Evolutionary conservation across 1,284 basidiomycete species (phyloP), one percentile per base, ranked within the genome.

Genomic region (Entoloma clypeatum): DNA sequence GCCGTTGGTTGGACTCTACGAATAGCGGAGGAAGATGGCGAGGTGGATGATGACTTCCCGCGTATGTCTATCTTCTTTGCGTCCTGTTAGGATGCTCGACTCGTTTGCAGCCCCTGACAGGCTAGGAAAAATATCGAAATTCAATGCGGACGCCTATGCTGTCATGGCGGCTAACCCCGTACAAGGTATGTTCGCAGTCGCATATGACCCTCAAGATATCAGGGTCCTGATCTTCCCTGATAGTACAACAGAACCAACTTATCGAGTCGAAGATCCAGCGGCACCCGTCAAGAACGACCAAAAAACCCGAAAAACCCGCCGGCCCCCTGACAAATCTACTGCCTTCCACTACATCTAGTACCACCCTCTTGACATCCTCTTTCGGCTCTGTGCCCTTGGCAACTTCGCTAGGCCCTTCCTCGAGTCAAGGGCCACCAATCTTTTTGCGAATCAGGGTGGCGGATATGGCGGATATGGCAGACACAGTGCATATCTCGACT

Each of bases 31-130:
- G 91, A 94, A 38, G 93, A 98, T 61, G 96, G 96, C 11, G 92
- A 97, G 62, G 92, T 98, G 0, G 96, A 99, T 59, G 95, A 98
- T 60, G 96, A 99, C 63, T 99, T 95, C 57, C 95, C 96, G 21
- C 83, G 91, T 93, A 57, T 51, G 79, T 58, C 35, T 30, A 22
- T 14, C 9, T 3, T n/a, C 26, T 39, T 28, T 31, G 37, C 31
- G 14, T 36, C 26, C 43, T 18, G 8, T 28, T 31, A 14, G 17
- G 19, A 10, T 28, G 42, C 3, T 39, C 45, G 14, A 22, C 45
- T 29, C 18, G 9, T 22, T n/a, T 50, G n/a, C 51, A 92, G 93
- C 94, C 2, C 86, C 96, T 8, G 96, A 98, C 59, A 74, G 95
- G 24, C 83, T 81, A 36, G 79, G 88, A 5, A 83, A 85, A 53